Evolutionary conservation across 257 asterid genomes (phyloP), one percentile per base, ranked within the genome.

Genomic region (Lantana camara): DNA sequence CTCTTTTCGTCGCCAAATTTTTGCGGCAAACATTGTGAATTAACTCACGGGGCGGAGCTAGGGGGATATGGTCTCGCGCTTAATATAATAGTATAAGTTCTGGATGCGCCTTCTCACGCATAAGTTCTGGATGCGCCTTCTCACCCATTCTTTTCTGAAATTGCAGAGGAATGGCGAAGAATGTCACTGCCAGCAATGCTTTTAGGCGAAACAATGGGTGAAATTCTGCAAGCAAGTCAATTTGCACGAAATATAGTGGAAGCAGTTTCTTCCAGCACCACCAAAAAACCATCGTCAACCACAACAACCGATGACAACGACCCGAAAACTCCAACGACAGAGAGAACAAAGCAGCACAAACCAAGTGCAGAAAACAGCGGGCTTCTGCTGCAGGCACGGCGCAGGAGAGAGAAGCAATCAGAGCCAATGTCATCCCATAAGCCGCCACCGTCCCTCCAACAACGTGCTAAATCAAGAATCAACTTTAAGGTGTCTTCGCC

Each of bases 101-200:
- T n/a, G n/a, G n/a, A n/a, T n/a, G n/a, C n/a, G n/a, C n/a, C n/a
- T n/a, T n/a, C n/a, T n/a, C n/a, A n/a, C n/a, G n/a, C n/a, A n/a
- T n/a, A n/a, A n/a, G n/a, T 27, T 27, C 4, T 27, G 5, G 5
- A 2, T 27, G 2, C 2, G 5, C 32, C 32, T 27, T 27, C 32
- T 27, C 32, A n/a, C n/a, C n/a, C n/a, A n/a, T n/a, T n/a, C n/a
- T n/a, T 27, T 27, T 27, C 5, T 27, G 5, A 27, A 27, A 27
- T 3, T 35, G 1, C 40, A 62, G 75, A 69, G 63, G 89, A 77
- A 85, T 87, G 97, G 97, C 59, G 72, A 37, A 64, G 82, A 64
- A 88, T 85, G 95, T 91, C 97, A 8, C 63, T 91, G 54, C 96
- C 97, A 27, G 97, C 97, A 63, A 91, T 91, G 97, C 85, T 91